phyloP scores from a whole-genome alignment of 805 yeast species.

The Scheffersomyces lignosus region DNA sequence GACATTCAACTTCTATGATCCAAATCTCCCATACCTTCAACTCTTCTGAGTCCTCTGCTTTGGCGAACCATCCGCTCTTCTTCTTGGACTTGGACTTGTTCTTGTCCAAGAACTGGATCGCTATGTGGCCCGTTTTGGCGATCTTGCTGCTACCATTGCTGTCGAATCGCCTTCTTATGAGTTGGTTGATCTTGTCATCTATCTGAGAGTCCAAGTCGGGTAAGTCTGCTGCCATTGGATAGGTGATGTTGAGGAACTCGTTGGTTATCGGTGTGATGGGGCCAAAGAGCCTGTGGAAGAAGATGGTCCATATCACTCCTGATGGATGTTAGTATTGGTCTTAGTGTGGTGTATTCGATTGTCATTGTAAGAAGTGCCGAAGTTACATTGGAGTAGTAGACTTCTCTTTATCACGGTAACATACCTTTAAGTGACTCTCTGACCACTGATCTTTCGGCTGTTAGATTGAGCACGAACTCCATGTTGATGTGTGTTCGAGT shows the following conservation, averaged over 20 bases:
- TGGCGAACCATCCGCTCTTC: conserved; percentile 59
- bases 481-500: conserved; percentile 16
- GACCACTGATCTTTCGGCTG: conserved; percentile 53
- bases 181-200: conserved; percentile 33
- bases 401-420: no score
- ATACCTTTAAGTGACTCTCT: conserved; percentile 56
- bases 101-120: conserved; percentile 40
- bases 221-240: conserved; percentile 49
- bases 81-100: conserved; percentile 36
- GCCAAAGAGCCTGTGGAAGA: conserved; percentile 71
- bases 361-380: no score
- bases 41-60: conserved; percentile 22
- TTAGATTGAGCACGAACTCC: conserved; percentile 49
- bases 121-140: conserved; percentile 30
- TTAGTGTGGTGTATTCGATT: no score
- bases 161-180: conserved; percentile 29
- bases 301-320: conserved; percentile 65
- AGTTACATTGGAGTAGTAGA: no score
- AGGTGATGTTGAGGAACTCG: conserved; percentile 60
- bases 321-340: conserved; percentile 10
- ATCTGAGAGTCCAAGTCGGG: conserved; percentile 51
- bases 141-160: conserved; percentile 12
- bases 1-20: conserved; percentile 52
- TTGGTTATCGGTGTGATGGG: conserved; percentile 53
- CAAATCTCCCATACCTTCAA: conserved; percentile 68